Evolutionary conservation across 345 rosid species (phyloP), one percentile per base, ranked within the genome.

Genomic region (Raphanus sativus): DNA sequence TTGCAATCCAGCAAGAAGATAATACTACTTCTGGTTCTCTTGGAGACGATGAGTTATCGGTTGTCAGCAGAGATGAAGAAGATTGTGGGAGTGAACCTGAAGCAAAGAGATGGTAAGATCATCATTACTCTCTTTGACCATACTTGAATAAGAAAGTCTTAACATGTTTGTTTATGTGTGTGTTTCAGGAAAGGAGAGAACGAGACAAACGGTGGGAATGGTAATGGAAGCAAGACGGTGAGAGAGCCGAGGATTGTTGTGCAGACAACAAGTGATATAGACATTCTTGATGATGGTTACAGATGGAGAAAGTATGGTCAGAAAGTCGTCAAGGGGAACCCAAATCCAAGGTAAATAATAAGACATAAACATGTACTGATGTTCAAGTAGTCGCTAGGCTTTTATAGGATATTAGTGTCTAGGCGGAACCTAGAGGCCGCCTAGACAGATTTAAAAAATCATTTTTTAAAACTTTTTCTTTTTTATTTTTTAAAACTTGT

Each of bases 231-330:
- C 86, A 88, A 87, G 78, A 85, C 99, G 0, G 94, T 89, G 65
- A 89, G 92, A 72, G 94, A 95, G 77, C 98, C 99, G 0, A 89
- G 94, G 77, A 88, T 92, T 48, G 97, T 95, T 8, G 98, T 95
- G 76, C 99, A 95, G 74, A 95, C 98, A 25, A 87, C 92, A 26
- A 95, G 99, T 75, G 98, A 95, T 56, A 95, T 95, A 3, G 99
- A 95, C 77, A 92, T 92, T 65, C 97, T 95, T 12, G 98, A 95
- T 8, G 99, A 95, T 65, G 99, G 99, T 6, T 95, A 92, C 42
- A 90, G 96, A 32, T 95, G 99, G 99, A 89, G 99, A 73, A 95
- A 95, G 82, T 95, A 95, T 64, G 99, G 99, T 8, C 98, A 95
- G 82, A 95, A 95, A 80, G 98, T 92, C 16, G 99, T 95, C 3